Percentiles rank a stretch among this genome's conserved stretches.
Evolutionary conservation across 768 basidiomycete species (phyloP).

Genomic region (Suillus spraguei): DNA sequence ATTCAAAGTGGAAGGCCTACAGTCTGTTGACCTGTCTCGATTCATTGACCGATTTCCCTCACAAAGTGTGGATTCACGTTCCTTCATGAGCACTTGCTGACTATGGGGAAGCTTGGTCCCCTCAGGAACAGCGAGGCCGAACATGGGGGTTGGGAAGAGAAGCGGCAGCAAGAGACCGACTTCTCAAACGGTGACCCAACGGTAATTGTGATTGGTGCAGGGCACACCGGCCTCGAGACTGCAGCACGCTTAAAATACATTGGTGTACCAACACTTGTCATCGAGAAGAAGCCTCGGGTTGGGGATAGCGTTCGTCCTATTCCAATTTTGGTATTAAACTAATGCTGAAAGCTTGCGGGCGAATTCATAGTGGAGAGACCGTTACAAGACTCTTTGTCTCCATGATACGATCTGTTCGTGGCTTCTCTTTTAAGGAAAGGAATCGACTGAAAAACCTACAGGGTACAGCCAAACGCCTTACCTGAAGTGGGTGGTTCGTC

Average conservation of each 20-base stretch:
- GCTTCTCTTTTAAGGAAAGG: slow-evolving; percentile 2
- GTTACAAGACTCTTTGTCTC: slow-evolving; percentile 42
- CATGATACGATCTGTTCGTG: slow-evolving; percentile 52
- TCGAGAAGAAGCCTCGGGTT: slow-evolving; percentile 54
- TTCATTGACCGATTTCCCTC: slow-evolving; percentile 56
- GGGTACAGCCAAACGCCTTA: slow-evolving; percentile 62
- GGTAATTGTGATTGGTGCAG: slow-evolving; percentile 65
- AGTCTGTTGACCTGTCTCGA: slow-evolving; percentile 62
- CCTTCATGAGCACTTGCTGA: slow-evolving; percentile 1
- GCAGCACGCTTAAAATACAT: slow-evolving; percentile 69
- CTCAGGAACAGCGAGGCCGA: slow-evolving; percentile 44
- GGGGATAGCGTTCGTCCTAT: slow-evolving; percentile 44
- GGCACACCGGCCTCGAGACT: slow-evolving; percentile 66
- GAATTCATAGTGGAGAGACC: slow-evolving; percentile 45
- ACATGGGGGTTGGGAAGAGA: slow-evolving; percentile 58
- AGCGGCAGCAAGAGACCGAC: slow-evolving; percentile 42
- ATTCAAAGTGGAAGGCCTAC: slow-evolving; percentile 59
- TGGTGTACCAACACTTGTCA: slow-evolving; percentile 54
- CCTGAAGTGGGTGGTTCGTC: slow-evolving; percentile 39
- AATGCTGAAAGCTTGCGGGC: slow-evolving; percentile 2
- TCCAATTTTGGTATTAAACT: background rate
- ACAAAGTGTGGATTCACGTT: slow-evolving; percentile 34
- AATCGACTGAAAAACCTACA: slow-evolving; percentile 15
- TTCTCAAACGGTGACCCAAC: slow-evolving; percentile 54
- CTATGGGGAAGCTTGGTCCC: slow-evolving; percentile 34